Base-by-base conservation (phyloP, 1,139 yeast genomes). In the Taphrina sp. region DNA sequence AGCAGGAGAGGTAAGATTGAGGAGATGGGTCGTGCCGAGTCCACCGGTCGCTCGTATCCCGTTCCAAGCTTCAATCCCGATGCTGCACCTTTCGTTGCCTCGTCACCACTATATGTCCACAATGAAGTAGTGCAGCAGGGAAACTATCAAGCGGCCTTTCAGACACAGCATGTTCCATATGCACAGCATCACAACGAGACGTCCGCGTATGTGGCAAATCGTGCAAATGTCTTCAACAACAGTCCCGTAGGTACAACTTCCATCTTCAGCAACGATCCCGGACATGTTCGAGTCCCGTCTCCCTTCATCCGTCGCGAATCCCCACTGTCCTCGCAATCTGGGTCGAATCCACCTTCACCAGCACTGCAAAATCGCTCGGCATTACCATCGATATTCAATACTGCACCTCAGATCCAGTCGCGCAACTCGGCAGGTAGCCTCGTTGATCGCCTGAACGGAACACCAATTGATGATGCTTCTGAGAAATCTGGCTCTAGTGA, bases 61-160 rank as follows among this genome's bases (percentile, higher is more conserved):
- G 10, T 39, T 16, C 54, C 54, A 7, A n/a, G 46, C 1, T 49
- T 49, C 46, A 49, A 49, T 33, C 54, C 54, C 5, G 54, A 49
- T 33, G 54, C 54, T 12, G 46, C 46, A 1, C 54, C 54, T 5
- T 49, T 49, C 26, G 46, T 49, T 8, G 54, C 46, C 28, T 31
- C 54, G 19, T 19, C 7, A 16, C 38, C 47, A 12, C 19, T 22
- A 20, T 29, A 29, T 20, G 20, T 33, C 22, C 29, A 31, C 26
- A 33, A 43, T 12, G 47, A 43, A n/a, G n/a, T n/a, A n/a, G n/a
- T n/a, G n/a, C n/a, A n/a, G n/a, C n/a, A n/a, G n/a, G n/a, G n/a
- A n/a, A n/a, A n/a, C n/a, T n/a, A n/a, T n/a, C n/a, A n/a, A n/a
- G n/a, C n/a, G n/a, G n/a, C n/a, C n/a, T n/a, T n/a, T n/a, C n/a